phyloP scores from a whole-genome alignment of 768 basidiomycete genomes.

The Lactifluus subvellereus region DNA sequence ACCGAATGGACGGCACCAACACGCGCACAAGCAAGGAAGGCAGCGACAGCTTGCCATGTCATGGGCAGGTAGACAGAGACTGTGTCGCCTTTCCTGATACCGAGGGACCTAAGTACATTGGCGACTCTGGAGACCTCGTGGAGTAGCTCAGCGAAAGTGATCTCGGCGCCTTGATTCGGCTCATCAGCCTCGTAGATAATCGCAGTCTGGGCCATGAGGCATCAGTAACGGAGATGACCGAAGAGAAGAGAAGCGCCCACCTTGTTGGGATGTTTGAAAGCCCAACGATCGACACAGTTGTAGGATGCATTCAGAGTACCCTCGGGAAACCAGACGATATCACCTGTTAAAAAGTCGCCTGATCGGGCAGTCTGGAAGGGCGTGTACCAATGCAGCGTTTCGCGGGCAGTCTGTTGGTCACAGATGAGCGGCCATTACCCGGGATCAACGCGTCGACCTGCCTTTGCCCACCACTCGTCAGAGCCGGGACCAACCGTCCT shows the following conservation, averaged over 20 bases:
- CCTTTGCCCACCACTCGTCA: slow-evolving; percentile 88
- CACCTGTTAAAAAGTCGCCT: slow-evolving; percentile 78
- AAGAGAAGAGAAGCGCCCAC: slow-evolving; percentile 31
- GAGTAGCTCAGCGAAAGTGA: slow-evolving; percentile 81
- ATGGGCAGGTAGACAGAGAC: slow-evolving; percentile 91
- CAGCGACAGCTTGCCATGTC: slow-evolving; percentile 93
- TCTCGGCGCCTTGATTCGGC: slow-evolving; percentile 66
- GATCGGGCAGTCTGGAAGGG: slow-evolving; percentile 84
- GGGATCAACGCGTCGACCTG: slow-evolving; percentile 26
- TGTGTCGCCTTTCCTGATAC: slow-evolving; percentile 93
- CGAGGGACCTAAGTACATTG: slow-evolving; percentile 84
- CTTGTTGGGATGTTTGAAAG: slow-evolving; percentile 81
- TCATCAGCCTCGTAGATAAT: slow-evolving; percentile 99
- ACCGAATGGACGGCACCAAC: slow-evolving; percentile 97
- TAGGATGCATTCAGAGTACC: slow-evolving; percentile 89
- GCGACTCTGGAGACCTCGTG: slow-evolving; percentile 85
- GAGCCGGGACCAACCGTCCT: slow-evolving; percentile 69
- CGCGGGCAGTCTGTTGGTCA: slow-evolving; percentile 51
- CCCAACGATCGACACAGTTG: slow-evolving; percentile 98
- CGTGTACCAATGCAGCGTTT: slow-evolving; percentile 80
- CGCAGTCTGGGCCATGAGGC: slow-evolving; percentile 51
- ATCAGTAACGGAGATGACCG: not conserved
- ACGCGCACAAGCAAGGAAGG: slow-evolving; percentile 96
- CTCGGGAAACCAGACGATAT: slow-evolving; percentile 95
- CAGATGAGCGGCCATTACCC: not conserved